phyloP scores from a whole-genome alignment of 768 basidiomycete species.

The Termitomyces sp. region DNA sequence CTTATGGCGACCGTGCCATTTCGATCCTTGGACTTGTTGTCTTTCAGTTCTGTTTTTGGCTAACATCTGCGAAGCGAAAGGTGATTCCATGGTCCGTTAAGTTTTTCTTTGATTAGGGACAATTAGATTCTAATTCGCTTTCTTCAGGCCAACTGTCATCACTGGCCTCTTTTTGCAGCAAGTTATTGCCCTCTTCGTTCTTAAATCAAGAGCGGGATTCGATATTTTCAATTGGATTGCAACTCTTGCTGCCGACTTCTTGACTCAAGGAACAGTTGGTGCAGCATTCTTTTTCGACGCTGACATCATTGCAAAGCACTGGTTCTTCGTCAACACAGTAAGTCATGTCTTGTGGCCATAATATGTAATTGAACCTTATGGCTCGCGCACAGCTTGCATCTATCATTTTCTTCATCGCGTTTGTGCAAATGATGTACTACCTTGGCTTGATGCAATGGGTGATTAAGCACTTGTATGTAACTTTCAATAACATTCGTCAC shows the following conservation, averaged over 20 bases:
- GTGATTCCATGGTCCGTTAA: slow-evolving; percentile 67
- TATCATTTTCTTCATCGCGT: slow-evolving; percentile 93
- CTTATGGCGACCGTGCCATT: slow-evolving; percentile 79
- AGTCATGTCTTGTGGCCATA: slow-evolving; percentile 15
- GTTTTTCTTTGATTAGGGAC: not conserved
- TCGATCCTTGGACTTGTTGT: slow-evolving; percentile 76
- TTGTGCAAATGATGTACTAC: slow-evolving; percentile 90
- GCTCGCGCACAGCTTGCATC: slow-evolving; percentile 47
- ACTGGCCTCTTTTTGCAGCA: slow-evolving; percentile 86
- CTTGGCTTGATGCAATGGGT: slow-evolving; percentile 94
- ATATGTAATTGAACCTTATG: not conserved
- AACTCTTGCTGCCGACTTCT: slow-evolving; percentile 74
- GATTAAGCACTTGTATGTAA: slow-evolving; percentile 70
- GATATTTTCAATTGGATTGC: slow-evolving; percentile 84
- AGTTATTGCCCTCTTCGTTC: slow-evolving; percentile 82
- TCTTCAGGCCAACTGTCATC: slow-evolving; percentile 74
- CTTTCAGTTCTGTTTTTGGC: slow-evolving; percentile 76
- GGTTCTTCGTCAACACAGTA: slow-evolving; percentile 84
- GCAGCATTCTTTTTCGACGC: slow-evolving; percentile 82
- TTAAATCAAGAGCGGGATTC: slow-evolving; percentile 82
- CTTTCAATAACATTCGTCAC: not conserved
- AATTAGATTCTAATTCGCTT: not conserved
- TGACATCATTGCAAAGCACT: slow-evolving; percentile 60
- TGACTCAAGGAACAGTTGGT: slow-evolving; percentile 63
- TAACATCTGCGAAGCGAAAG: slow-evolving; percentile 57